These are phyloP conservation scores for Gossypium arboreum DNA, from an alignment of 345 rosid genomes.

Conservation along the genomic window DNA sequence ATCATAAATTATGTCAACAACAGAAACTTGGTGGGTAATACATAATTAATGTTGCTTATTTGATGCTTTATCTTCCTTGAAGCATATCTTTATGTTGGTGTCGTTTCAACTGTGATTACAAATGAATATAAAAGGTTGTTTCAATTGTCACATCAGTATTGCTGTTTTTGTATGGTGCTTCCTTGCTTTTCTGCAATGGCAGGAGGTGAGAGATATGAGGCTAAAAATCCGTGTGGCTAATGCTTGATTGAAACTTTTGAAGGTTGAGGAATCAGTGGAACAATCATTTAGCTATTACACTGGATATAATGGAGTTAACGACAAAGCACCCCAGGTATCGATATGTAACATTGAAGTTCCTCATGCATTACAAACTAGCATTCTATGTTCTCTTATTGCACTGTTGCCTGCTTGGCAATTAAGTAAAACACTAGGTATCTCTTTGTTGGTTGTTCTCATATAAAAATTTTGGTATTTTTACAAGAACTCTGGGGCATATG, in stretches of 20 bases:
- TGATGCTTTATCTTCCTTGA: slow-evolving; percentile 9
- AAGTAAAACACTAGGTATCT: background rate
- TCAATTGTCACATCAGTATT: slow-evolving; percentile 2
- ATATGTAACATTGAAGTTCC: slow-evolving; percentile 18
- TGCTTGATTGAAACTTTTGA: slow-evolving; percentile 23
- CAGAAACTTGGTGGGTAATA: slow-evolving; percentile 52
- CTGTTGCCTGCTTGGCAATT: background rate
- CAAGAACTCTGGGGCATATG: slow-evolving; percentile 86
- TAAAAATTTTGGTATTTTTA: slow-evolving; percentile 21
- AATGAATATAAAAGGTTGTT: background rate
- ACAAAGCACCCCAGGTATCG: slow-evolving; percentile 73
- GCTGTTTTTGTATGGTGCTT: background rate
- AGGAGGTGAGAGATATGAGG: background rate
- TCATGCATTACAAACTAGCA: background rate
- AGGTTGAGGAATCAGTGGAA: slow-evolving; percentile 67
- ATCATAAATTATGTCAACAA: slow-evolving; percentile 45
- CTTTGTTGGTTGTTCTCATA: slow-evolving; percentile 7
- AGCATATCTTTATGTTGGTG: background rate
- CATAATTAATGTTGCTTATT: slow-evolving; percentile 6
- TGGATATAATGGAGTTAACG: slow-evolving; percentile 57
- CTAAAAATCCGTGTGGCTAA: slow-evolving; percentile 22
- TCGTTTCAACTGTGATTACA: background rate
- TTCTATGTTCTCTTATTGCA: background rate
- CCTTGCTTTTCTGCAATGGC: background rate
- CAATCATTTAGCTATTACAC: slow-evolving; percentile 72